Evolutionary conservation across 2,329 filamentous ascomycete genomes (phyloP), one percentile per base, ranked within the genome.

Genomic region (Colletotrichum chrysophilum): DNA sequence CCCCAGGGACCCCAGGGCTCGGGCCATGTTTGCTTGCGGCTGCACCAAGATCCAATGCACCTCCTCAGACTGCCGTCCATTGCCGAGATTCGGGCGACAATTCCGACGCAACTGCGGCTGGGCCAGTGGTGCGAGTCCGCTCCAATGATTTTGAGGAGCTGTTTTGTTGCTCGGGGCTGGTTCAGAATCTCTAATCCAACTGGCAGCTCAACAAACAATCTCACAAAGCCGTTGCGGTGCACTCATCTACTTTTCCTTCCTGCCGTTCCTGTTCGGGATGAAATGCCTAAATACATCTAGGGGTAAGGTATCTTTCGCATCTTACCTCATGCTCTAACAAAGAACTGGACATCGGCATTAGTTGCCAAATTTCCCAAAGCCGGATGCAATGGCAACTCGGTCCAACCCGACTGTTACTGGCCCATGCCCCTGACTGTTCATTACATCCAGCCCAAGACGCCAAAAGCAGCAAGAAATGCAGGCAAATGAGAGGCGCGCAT

Each of bases 31-130:
- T 52, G n/a, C 43, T n/a, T 48, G 38, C 38, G 18, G 38, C 43
- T 52, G 43, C 43, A 52, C 16, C n/a, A 13, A 13, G n/a, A 30
- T 66, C 43, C 62, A 52, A 52, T 52, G n/a, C n/a, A 52, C n/a
- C 43, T 52, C 43, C n/a, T 52, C 43, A 52, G 43, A 52, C 43
- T 52, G 43, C n/a, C 43, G 43, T 24, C 10, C 43, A 52, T 71
- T 71, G 34, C 72, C 68, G 72, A 75, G 52, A 66, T 66, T 66
- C 30, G 68, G 52, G 72, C 72, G 68, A 66, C 48, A 60, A 66
- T 66, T 52, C 72, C 67, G 68, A 71, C 26, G 52, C 67, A 74
- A 52, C 4, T 36, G 67, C 58, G 71, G 36, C 14, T 28, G 60
- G 26, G 5, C 56, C n/a, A 16, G 56, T 30, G 30, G 6, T 61